Evolutionary conservation across 2,329 filamentous ascomycete genomes (phyloP), one percentile per base, ranked within the genome.

Genomic region (Bipolaris bicolor): DNA sequence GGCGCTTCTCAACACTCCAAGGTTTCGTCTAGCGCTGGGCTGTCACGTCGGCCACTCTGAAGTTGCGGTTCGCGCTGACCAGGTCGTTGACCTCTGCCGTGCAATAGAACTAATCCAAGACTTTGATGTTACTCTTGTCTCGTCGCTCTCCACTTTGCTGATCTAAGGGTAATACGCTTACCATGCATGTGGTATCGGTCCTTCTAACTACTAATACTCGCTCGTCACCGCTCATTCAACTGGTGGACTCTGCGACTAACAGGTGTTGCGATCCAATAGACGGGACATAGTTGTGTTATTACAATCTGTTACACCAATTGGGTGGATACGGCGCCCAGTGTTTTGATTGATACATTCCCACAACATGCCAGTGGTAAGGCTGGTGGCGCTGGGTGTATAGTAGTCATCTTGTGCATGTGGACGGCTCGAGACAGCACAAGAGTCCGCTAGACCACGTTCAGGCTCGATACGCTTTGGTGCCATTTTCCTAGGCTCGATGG

Each of bases 221-320:
- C 58, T 61, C 55, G 63, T 68, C 62, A 69, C 66, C 66, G 65
- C 66, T 67, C 60, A 61, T 66, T 53, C 60, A 54, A 36, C 56
- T 48, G 44, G 48, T 52, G 49, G 50, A 55, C 56, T 51, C 55
- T 55, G 48, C 53, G 49, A 54, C 51, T 63, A 53, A 46, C 49
- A 53, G 51, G 55, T 55, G 57, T 57, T 54, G 47, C 47, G 55
- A 54, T 49, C 52, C 51, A 44, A 34, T 47, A 47, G 45, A 50
- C 49, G 41, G 55, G 46, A 54, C 34, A 54, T 54, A 48, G 49
- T 47, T 45, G 37, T 36, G 49, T 33, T 40, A 49, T 49, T 43
- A 46, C 39, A 44, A 18, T 15, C n/a, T 36, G 24, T 43, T 52
- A 39, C 46, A 45, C 54, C 54, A 53, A 57, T 57, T 53, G 44